phyloP scores from a whole-genome alignment of 768 basidiomycete genomes.

The Neoboletus magnificus region DNA sequence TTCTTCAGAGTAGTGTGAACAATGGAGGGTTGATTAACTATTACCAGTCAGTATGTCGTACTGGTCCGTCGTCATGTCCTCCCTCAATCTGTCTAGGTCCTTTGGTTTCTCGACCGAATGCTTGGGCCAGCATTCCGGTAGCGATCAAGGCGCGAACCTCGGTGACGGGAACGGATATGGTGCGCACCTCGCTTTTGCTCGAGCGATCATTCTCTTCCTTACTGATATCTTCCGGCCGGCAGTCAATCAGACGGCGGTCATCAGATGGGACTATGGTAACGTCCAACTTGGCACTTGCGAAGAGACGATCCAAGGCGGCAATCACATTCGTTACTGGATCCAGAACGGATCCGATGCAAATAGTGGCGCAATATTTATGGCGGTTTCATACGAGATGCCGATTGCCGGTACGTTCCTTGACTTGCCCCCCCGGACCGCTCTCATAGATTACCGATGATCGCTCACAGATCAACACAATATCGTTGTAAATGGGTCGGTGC shows the following conservation, averaged over 20 bases:
- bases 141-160: constrained; percentile 66
- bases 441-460: not conserved
- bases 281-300: constrained; percentile 78
- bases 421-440: constrained; percentile 7
- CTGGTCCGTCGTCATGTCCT: not conserved
- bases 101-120: constrained; percentile 76
- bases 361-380: constrained; percentile 75
- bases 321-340: constrained; percentile 86
- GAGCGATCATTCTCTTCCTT: not conserved
- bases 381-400: constrained; percentile 69
- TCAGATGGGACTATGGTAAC: constrained; percentile 83
- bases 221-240: constrained; percentile 2
- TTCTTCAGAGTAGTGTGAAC: constrained; percentile 55
- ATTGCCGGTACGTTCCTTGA: constrained; percentile 44
- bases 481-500: constrained; percentile 58
- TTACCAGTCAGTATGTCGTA: constrained; percentile 55
- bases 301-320: constrained; percentile 83
- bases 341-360: constrained; percentile 66
- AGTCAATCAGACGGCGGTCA: constrained; percentile 83
- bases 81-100: constrained; percentile 38
- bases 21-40: constrained; percentile 82
- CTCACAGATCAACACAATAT: constrained; percentile 63
- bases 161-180: constrained; percentile 79
- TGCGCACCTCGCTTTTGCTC: constrained; percentile 37
- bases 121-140: constrained; percentile 75